Conservation (phyloP, 805 yeast genomes). For the Lachancea nothofagi region DNA sequence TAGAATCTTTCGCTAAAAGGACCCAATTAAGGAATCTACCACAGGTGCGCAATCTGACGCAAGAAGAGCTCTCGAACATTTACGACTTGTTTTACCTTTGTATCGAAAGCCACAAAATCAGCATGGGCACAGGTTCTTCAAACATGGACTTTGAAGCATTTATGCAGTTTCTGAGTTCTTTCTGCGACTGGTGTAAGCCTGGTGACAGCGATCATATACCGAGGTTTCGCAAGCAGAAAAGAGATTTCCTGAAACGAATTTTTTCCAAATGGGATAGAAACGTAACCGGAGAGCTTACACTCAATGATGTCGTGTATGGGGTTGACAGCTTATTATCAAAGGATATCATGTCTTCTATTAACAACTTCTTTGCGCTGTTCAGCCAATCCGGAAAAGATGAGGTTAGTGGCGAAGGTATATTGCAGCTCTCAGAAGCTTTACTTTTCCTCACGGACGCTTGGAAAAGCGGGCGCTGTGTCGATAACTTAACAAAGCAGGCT, state of each 20-base stretch:
- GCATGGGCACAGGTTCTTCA: constrained; percentile 50
- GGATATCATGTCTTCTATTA: constrained; percentile 73
- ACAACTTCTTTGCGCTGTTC: constrained; percentile 74
- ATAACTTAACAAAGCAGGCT: constrained; percentile 53
- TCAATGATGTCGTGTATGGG: constrained; percentile 69
- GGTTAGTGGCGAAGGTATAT: constrained; percentile 71
- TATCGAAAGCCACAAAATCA: constrained; percentile 56
- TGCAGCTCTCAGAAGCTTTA: constrained; percentile 82
- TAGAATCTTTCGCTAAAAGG: constrained; percentile 84
- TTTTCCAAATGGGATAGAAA: constrained; percentile 69
- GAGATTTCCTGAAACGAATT: constrained; percentile 53
- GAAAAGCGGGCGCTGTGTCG: constrained; percentile 67
- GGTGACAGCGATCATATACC: constrained; percentile 35
- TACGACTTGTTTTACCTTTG: constrained; percentile 83
- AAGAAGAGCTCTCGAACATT: constrained; percentile 57
- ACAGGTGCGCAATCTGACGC: constrained; percentile 54
- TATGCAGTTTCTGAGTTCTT: constrained; percentile 64
- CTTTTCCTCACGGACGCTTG: constrained; percentile 79
- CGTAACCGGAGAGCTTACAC: constrained; percentile 48
- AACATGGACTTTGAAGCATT: constrained; percentile 72
- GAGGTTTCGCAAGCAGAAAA: constrained; percentile 28
- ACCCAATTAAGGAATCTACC: constrained; percentile 87
- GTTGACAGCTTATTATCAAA: constrained; percentile 60
- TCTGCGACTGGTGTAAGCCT: constrained; percentile 68
- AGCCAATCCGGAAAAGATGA: constrained; percentile 54